Evolutionary conservation across 2,329 filamentous ascomycete species (phyloP).

Genomic region (Aspergillus pseudotamarii): DNA sequence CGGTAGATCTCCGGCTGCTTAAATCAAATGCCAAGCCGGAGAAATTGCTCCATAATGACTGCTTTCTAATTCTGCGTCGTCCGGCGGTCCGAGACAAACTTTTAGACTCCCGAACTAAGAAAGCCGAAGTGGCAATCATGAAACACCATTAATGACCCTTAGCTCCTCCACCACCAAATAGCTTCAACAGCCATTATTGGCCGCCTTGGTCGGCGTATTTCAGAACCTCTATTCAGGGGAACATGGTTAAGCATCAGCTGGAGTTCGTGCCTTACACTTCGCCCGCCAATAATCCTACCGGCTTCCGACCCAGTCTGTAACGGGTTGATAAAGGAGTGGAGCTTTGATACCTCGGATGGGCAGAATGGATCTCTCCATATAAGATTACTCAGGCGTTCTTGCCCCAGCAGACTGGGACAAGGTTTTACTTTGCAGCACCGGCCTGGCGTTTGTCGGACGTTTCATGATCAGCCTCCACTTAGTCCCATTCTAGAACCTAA

Average conservation of each 20-base stretch:
- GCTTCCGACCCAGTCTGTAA: background rate
- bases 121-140: conserved; percentile 8
- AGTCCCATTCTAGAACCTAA: background rate
- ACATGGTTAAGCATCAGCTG: conserved; percentile 1
- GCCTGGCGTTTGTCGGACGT: conserved; percentile 5
- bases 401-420: background rate
- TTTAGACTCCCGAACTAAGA: conserved; percentile 4
- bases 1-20: conserved; percentile 1
- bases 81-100: background rate
- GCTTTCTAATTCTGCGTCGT: background rate
- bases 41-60: conserved; percentile 2
- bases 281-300: background rate
- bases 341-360: background rate
- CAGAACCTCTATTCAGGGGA: background rate
- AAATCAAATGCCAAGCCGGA: conserved; percentile 9
- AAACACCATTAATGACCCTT: conserved; percentile 7
- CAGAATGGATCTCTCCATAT: background rate
- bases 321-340: background rate
- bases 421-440: conserved; percentile 8
- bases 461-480: conserved; percentile 4
- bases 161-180: background rate
- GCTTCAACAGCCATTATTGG: background rate
- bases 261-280: background rate
- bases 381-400: background rate
- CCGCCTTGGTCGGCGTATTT: background rate